phyloP scores from a whole-genome alignment of 2,329 filamentous ascomycete genomes.

The Exophiala xenobiotica region DNA sequence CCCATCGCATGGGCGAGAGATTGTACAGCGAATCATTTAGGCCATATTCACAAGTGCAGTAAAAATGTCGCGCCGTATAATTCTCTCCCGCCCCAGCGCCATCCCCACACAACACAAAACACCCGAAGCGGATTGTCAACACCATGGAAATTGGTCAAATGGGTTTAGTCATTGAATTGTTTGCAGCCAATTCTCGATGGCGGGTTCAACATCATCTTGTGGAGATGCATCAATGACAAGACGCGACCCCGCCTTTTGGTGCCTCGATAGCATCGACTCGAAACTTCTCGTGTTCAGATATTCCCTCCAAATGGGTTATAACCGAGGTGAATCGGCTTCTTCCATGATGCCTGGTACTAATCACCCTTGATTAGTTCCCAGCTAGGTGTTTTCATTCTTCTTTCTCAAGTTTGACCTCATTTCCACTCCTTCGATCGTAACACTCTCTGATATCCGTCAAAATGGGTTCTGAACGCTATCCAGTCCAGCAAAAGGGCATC shows the following conservation, averaged over 20 bases:
- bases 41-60: background rate
- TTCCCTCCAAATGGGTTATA: background rate
- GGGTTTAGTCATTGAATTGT: too few species aligned
- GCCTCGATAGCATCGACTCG: background rate
- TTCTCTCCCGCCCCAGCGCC: too few species aligned
- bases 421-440: background rate
- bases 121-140: too few species aligned
- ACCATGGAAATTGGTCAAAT: too few species aligned
- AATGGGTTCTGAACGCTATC: conserved; percentile 31
- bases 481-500: conserved; percentile 41
- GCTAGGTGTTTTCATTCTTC: background rate
- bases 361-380: background rate
- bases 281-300: background rate
- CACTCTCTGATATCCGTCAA: background rate
- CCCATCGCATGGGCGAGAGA: background rate
- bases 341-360: background rate
- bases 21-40: background rate
- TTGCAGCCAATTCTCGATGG: too few species aligned
- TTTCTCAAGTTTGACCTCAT: background rate
- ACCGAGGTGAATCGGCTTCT: background rate
- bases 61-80: background rate
- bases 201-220: background rate
- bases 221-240: background rate
- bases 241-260: background rate
- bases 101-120: too few species aligned